Conservation (phyloP, 2,329 filamentous ascomycete species). For the Herpotrichia juniperi region DNA sequence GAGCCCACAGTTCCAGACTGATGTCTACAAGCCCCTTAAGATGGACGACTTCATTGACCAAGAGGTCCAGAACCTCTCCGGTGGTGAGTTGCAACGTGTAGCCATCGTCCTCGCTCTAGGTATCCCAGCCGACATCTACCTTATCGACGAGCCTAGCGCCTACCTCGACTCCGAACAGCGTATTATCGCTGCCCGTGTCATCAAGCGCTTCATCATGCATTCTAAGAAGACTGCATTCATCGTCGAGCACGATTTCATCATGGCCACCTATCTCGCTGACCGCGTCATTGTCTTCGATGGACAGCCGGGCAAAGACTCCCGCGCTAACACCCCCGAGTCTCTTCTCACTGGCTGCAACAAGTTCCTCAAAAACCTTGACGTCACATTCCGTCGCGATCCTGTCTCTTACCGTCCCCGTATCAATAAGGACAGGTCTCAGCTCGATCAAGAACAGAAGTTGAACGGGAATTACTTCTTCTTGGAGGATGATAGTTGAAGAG, state of each 20-base stretch:
- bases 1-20: constrained; percentile 97
- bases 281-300: constrained; percentile 99
- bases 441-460: constrained; percentile 97
- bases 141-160: constrained; percentile 85
- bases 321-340: constrained; percentile 88
- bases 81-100: constrained; percentile 99
- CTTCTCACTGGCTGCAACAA: constrained; percentile 94
- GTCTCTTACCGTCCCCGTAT: constrained; percentile 96
- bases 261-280: constrained; percentile 83
- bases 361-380: constrained; percentile 95
- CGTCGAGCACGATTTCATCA: constrained; percentile 99
- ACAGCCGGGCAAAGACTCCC: constrained; percentile 83
- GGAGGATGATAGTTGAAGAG: constrained; percentile 80
- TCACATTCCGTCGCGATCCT: constrained; percentile 97
- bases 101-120: constrained; percentile 97
- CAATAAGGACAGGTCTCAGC: constrained; percentile 94
- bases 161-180: constrained; percentile 99
- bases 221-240: constrained; percentile 99
- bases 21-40: constrained; percentile 99
- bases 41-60: constrained; percentile 99
- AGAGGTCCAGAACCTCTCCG: constrained; percentile 98
- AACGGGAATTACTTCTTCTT: constrained; percentile 97
- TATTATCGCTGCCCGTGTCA: constrained; percentile 95
- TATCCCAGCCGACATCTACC: constrained; percentile 94
- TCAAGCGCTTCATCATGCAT: constrained; percentile 99